Evolutionary conservation across 2,329 filamentous ascomycete genomes (phyloP).

Genomic region (Sphaerostilbella broomeana): DNA sequence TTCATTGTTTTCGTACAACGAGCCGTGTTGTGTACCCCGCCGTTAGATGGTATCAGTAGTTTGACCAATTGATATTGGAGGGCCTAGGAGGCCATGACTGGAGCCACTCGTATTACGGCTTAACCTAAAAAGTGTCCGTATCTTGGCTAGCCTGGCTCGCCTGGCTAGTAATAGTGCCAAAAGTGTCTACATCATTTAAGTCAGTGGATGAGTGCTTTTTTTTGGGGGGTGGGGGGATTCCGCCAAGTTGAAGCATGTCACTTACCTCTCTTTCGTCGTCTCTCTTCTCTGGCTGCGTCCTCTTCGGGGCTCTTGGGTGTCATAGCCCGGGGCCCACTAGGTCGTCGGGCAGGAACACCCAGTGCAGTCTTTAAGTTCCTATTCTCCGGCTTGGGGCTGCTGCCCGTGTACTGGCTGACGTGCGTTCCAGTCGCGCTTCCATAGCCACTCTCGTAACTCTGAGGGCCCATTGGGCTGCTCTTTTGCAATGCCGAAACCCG

Average conservation of each 20-base stretch:
- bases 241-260: too few species aligned
- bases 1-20: too few species aligned
- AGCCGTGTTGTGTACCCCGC: too few species aligned
- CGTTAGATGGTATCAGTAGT: too few species aligned
- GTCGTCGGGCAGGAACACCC: constrained; percentile 45
- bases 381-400: constrained; percentile 52
- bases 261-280: constrained; percentile 53
- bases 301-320: constrained; percentile 48
- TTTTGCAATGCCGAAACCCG: constrained; percentile 48
- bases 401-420: constrained; percentile 46
- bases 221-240: too few species aligned
- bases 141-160: constrained; percentile 18
- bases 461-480: constrained; percentile 49
- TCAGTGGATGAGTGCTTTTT: not conserved
- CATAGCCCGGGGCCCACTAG: constrained; percentile 55
- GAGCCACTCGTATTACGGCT: too few species aligned
- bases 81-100: too few species aligned
- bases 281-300: constrained; percentile 39
- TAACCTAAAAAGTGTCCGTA: constrained; percentile 30
- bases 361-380: constrained; percentile 49
- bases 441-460: constrained; percentile 49
- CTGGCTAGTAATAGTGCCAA: constrained; percentile 28
- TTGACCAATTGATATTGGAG: too few species aligned
- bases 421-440: constrained; percentile 41
- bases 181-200: constrained; percentile 24